Evolutionary conservation across 2,329 filamentous ascomycete species (phyloP).

Genomic region (Fusarium sp.): DNA sequence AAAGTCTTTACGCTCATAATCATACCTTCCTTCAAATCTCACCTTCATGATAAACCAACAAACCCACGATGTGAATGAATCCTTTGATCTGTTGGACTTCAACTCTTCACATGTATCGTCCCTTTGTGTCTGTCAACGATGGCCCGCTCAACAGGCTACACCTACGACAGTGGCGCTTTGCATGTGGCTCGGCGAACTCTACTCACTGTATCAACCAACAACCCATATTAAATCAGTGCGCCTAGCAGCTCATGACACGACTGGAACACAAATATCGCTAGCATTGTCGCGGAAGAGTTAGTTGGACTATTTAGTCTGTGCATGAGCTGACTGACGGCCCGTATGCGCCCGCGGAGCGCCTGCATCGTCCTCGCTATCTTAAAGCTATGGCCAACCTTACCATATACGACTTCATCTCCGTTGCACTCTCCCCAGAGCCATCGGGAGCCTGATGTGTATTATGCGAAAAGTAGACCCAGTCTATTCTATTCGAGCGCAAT

Average conservation of each 20-base stretch:
- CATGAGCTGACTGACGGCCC: not conserved
- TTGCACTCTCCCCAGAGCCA: not conserved
- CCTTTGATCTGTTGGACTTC: not conserved
- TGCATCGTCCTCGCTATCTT: not conserved
- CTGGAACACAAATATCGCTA: conserved; percentile 3
- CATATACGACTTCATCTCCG: not conserved
- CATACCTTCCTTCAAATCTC: too few species aligned
- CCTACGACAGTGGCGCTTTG: conserved; percentile 6
- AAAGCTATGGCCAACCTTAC: not conserved
- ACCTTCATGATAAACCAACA: too few species aligned
- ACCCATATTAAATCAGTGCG: not conserved
- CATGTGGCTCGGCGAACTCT: conserved; percentile 5
- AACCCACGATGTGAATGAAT: not conserved
- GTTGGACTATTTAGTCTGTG: not conserved
- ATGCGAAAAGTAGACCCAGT: not conserved
- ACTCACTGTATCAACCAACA: not conserved
- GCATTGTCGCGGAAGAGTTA: not conserved
- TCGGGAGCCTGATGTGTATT: not conserved
- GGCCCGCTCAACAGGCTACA: not conserved
- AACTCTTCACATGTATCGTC: not conserved
- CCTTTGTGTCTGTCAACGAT: not conserved
- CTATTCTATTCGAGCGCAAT: not conserved
- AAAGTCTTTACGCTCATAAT: too few species aligned
- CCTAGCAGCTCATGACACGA: not conserved
- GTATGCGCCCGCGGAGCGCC: not conserved